Evolutionary conservation across 768 basidiomycete genomes (phyloP).

Genomic region (Russula abietina): DNA sequence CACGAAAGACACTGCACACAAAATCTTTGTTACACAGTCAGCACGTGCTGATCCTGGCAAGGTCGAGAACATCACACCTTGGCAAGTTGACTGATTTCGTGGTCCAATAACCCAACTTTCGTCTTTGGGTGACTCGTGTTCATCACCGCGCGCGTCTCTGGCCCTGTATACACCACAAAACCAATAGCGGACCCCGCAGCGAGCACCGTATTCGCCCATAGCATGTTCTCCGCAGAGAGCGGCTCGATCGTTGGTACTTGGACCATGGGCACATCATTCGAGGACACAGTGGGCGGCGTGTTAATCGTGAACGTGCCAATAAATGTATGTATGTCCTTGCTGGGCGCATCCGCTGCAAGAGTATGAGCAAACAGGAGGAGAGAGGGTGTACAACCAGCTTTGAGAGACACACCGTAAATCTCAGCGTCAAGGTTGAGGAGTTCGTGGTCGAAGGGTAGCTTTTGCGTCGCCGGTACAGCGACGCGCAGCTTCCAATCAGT

Average conservation of each 20-base stretch:
- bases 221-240: constrained; percentile 88
- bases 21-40: constrained; percentile 49
- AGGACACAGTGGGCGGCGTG: constrained; percentile 36
- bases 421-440: constrained; percentile 70
- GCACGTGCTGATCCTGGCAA: neutral
- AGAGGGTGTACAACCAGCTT: neutral
- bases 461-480: constrained; percentile 80
- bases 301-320: constrained; percentile 86
- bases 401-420: constrained; percentile 63
- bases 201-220: constrained; percentile 97
- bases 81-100: constrained; percentile 92
- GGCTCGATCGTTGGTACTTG: constrained; percentile 58
- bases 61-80: constrained; percentile 52
- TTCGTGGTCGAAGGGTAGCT: constrained; percentile 51
- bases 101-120: constrained; percentile 84
- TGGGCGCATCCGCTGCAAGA: constrained; percentile 78
- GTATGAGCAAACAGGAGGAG: constrained; percentile 1
- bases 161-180: constrained; percentile 89
- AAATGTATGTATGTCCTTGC: constrained; percentile 95
- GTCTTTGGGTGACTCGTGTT: constrained; percentile 97
- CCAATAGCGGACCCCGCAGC: constrained; percentile 92
- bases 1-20: constrained; percentile 90
- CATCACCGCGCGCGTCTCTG: constrained; percentile 92
- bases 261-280: constrained; percentile 36
- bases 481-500: constrained; percentile 98